Evolutionary conservation across 495 filamentous ascomycete species (phyloP).

Genomic region (Aspergillus cristatus): DNA sequence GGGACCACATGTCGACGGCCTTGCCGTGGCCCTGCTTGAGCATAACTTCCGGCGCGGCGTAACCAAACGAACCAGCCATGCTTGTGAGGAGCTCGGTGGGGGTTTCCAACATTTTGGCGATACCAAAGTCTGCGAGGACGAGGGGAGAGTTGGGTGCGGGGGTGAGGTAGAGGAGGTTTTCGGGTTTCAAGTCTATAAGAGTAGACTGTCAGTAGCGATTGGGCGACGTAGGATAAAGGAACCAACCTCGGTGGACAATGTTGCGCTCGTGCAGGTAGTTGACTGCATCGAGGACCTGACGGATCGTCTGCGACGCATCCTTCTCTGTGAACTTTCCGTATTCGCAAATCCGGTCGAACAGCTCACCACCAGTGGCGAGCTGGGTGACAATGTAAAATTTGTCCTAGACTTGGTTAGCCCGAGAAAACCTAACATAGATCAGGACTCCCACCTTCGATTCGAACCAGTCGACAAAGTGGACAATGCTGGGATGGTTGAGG

Average conservation of each 20-base stretch:
- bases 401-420: conserved; percentile 50
- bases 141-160: conserved; percentile 66
- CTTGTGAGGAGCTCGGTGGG: conserved; percentile 88
- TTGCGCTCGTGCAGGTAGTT: conserved; percentile 91
- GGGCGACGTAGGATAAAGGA: neutral
- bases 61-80: conserved; percentile 98
- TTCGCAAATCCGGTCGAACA: conserved; percentile 98
- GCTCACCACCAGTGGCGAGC: conserved; percentile 88
- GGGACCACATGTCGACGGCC: conserved; percentile 99
- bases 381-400: conserved; percentile 99
- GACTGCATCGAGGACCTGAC: conserved; percentile 89
- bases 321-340: conserved; percentile 98
- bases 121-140: conserved; percentile 95
- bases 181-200: conserved; percentile 82
- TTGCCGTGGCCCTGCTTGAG: conserved; percentile 95
- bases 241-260: conserved; percentile 87
- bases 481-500: conserved; percentile 90
- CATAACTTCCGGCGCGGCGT: conserved; percentile 98
- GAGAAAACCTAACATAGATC: neutral
- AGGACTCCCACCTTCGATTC: conserved; percentile 70
- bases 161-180: conserved; percentile 93
- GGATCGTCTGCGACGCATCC: conserved; percentile 93
- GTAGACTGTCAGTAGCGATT: neutral
- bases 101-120: conserved; percentile 94
- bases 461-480: conserved; percentile 98